These are phyloP conservation scores for Exophiala sp. DNA, from an alignment of 2,329 filamentous ascomycete species.

Conservation along the genomic window DNA sequence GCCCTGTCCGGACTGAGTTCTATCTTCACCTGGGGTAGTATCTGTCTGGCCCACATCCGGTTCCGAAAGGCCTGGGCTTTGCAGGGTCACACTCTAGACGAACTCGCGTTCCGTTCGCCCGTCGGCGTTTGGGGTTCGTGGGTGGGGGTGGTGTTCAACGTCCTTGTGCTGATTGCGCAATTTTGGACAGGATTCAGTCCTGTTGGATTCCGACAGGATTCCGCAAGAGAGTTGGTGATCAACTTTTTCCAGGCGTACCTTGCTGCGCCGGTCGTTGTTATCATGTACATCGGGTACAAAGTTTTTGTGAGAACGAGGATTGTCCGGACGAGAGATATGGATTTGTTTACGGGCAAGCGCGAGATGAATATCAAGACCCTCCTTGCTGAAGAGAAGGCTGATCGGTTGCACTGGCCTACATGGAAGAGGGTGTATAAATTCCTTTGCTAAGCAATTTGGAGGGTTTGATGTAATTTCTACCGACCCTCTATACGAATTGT, in stretches of 20 bases:
- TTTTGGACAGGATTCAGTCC: conserved; percentile 35
- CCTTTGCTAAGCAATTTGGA: conserved; percentile 53
- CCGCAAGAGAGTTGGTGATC: conserved; percentile 19
- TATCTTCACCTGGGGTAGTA: conserved; percentile 64
- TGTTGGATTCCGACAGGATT: conserved; percentile 24
- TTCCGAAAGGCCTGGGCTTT: conserved; percentile 60
- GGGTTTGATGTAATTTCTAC: background rate
- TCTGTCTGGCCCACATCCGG: conserved; percentile 65
- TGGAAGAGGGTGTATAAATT: conserved; percentile 77
- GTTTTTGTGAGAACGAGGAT: conserved; percentile 66
- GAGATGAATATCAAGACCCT: conserved; percentile 79
- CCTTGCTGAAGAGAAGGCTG: conserved; percentile 73
- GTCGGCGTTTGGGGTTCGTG: conserved; percentile 62
- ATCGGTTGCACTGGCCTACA: conserved; percentile 65
- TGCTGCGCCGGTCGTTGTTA: conserved; percentile 30
- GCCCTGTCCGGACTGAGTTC: conserved; percentile 61
- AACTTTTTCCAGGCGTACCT: conserved; percentile 35
- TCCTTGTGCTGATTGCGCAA: conserved; percentile 54
- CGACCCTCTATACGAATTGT: too few relatives aligned
- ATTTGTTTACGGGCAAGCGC: conserved; percentile 77
- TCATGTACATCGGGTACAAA: conserved; percentile 71
- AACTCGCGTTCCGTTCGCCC: conserved; percentile 61
- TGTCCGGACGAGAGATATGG: conserved; percentile 70
- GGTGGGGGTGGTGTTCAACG: conserved; percentile 57
- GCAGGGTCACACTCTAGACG: conserved; percentile 59